A percentile compares a stretch with the other conserved stretches of the same genome.
Evolutionary conservation across 1,284 basidiomycete genomes (phyloP).

Genomic region (Melanopsichium pennsylvanicum): DNA sequence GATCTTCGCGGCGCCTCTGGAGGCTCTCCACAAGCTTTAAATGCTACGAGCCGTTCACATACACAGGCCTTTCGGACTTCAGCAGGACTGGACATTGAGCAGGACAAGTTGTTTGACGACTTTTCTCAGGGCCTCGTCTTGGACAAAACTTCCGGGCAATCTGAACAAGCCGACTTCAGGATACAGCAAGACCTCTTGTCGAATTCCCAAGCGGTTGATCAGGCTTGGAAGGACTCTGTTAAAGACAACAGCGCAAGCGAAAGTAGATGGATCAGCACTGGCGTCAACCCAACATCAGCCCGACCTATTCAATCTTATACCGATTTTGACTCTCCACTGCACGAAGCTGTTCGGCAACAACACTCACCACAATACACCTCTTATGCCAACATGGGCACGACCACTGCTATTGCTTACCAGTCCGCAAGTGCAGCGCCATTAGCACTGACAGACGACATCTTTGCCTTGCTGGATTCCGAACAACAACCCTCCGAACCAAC

Average conservation of each 20-base stretch:
- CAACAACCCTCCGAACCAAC: not conserved
- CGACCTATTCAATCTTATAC: slow-evolving; percentile 3
- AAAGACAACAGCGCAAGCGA: too few species aligned
- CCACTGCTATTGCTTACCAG: not conserved
- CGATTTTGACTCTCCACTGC: slow-evolving; percentile 16
- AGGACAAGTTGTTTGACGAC: slow-evolving; percentile 10
- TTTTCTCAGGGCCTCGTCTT: slow-evolving; percentile 17
- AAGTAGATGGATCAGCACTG: slow-evolving; percentile 9
- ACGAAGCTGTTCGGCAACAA: slow-evolving; percentile 12
- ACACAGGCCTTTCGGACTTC: slow-evolving; percentile 1
- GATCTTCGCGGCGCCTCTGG: slow-evolving; percentile 13
- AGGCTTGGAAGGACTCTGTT: slow-evolving; percentile 9
- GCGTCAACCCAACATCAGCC: slow-evolving; percentile 7
- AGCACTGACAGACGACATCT: slow-evolving; percentile 22
- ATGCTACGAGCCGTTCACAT: not conserved
- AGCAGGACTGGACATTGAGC: not conserved
- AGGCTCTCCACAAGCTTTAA: not conserved
- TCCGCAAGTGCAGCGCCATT: slow-evolving; percentile 5
- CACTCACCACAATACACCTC: not conserved
- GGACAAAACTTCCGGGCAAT: too few species aligned
- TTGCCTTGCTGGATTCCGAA: slow-evolving; percentile 30
- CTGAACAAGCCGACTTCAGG: too few species aligned
- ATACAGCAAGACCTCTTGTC: too few species aligned
- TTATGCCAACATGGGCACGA: not conserved
- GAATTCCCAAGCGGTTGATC: too few species aligned